A percentile compares a stretch with the other conserved stretches of the same genome.
Evolutionary conservation across 2,329 filamentous ascomycete genomes (phyloP).

Genomic region (Akanthomyces muscarius): DNA sequence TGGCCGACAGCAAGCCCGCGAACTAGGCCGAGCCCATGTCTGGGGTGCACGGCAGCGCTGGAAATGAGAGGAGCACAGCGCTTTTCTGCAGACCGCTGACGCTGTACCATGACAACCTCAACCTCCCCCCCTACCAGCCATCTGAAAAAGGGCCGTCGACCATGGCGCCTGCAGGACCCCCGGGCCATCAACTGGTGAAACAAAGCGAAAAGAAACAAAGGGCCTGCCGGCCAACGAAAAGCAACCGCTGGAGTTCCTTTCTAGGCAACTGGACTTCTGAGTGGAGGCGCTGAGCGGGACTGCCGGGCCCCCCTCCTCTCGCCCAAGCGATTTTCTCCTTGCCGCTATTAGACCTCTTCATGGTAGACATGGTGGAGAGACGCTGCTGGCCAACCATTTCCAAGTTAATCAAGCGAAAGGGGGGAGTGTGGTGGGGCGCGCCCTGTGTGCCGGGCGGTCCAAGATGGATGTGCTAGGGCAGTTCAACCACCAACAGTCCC

Average conservation of each 20-base stretch:
- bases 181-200: constrained; percentile 14
- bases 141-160: neutral
- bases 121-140: neutral
- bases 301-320: neutral
- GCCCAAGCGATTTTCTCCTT: neutral
- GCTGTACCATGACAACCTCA: neutral
- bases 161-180: constrained; percentile 15
- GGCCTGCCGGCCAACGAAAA: neutral
- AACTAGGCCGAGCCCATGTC: neutral
- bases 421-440: constrained; percentile 2
- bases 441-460: neutral
- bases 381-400: constrained; percentile 9
- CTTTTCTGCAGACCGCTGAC: neutral
- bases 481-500: no score
- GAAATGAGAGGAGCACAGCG: constrained; percentile 10
- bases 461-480: neutral
- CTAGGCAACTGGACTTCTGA: neutral
- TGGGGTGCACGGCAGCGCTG: neutral
- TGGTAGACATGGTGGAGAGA: neutral
- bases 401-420: neutral
- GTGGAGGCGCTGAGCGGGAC: neutral
- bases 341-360: neutral
- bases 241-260: neutral
- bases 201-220: constrained; percentile 4
- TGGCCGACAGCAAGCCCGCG: neutral